Percentiles rank a stretch among this genome's conserved stretches.
Conservation (phyloP, 352 stramenopile species). For the Globisporangium spinosum region DNA sequence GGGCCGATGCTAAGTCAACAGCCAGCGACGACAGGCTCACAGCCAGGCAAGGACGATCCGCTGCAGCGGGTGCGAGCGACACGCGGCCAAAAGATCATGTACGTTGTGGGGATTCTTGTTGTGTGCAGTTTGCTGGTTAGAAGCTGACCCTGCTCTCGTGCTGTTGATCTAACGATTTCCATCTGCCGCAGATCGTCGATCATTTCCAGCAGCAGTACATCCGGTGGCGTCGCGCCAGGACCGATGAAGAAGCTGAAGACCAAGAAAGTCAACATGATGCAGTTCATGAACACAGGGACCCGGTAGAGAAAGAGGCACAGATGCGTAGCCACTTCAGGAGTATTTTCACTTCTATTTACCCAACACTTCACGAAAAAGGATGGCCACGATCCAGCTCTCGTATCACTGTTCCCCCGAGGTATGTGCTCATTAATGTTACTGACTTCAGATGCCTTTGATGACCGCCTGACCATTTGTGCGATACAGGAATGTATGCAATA, state of each 20-base stretch:
- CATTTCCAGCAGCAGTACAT: conserved; percentile 11
- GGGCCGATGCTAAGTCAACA: neutral
- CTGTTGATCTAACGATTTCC: neutral
- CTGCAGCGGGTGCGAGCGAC: conserved; percentile 13
- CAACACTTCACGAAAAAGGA: neutral
- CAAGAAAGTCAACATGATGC: conserved; percentile 82
- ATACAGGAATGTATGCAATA: neutral
- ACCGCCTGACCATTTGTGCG: neutral
- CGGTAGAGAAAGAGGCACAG: neutral
- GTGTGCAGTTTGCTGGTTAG: neutral
- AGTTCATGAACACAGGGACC: conserved; percentile 63
- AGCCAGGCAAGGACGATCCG: neutral
- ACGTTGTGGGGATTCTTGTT: conserved; percentile 11
- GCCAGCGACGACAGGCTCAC: neutral
- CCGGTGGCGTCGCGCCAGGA: neutral
- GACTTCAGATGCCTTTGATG: no score
- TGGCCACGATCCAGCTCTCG: no score
- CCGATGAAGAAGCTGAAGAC: conserved; percentile 24
- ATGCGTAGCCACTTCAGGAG: neutral
- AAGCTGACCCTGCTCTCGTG: neutral
- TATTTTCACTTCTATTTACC: conserved; percentile 7
- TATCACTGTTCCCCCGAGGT: no score
- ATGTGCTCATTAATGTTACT: no score
- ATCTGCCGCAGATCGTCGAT: conserved; percentile 29
- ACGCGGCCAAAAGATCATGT: conserved; percentile 43